Base-by-base conservation (phyloP, 306 rosid species). In the Cicer arietinum region DNA sequence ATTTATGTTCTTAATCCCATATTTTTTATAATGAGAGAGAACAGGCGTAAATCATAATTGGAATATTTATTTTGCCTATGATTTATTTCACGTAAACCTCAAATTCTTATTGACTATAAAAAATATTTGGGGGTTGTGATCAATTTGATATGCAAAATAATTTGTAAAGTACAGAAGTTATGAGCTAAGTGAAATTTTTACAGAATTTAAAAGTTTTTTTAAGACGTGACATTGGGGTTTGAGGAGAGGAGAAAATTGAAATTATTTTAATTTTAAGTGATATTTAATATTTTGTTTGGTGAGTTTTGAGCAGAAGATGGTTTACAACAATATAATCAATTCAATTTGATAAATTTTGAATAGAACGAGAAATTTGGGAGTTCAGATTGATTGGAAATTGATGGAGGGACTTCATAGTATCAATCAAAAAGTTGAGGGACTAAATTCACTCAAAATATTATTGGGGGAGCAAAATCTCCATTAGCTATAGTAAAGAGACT, bases 1-100 rank as follows among this genome's bases (percentile, higher is more conserved):
- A 20, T 30, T 30, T 12, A 17, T 57, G 48, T 48, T 71, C 60
- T 7, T 25, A 67, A 69, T 53, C 73, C 5, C 69, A 62, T 54
- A 11, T 54, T 69, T 46, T 39, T 44, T 48, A 39, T 22, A 12
- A 25, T 25, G 30, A 25, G 3, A 74, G 43, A 54, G 11, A 60
- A 48, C 72, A 50, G 46, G 47, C 68, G 6, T 39, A 81, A 43
- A 17, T 52, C 11, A 54, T 56, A 16, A n/a, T 44, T 18, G 10
- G 52, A 25, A 25, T 25, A 25, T 25, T 25, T 25, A 2, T 25
- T 25, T 25, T 25, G 30, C 30, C 30, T 2, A 25, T 2, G 30
- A 25, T 25, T 25, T 25, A 20, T 20, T 20, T 20, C 22, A 20
- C 22, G 22, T 20, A 20, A 20, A 20, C 22, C 30, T 25, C 30